Base-by-base conservation (phyloP, 305 asterid species). In the Plantago lanceolata region DNA sequence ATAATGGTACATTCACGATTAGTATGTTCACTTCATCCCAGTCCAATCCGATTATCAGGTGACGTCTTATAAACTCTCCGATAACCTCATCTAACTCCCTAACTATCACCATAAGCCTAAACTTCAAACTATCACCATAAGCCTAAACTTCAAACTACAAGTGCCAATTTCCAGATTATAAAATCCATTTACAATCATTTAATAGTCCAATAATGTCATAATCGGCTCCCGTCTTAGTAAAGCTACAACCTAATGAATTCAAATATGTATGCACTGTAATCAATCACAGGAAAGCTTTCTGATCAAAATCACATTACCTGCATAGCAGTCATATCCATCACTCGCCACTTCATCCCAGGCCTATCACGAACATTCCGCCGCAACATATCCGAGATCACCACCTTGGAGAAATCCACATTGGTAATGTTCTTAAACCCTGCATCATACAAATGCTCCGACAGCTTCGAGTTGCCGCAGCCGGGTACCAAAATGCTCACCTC, bases 301-400 rank as follows among this genome's bases (percentile, higher is more conserved):
- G 15, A 12, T 19, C 18, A 43, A 51, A 12, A 3, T 67, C 51
- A 37, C 0, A n/a, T n/a, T n/a, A 90, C 96, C 95, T 86, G 89
- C 96, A 89, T 79, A 53, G 70, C 53, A 37, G 96, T 86, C 87
- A 91, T 91, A 64, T 89, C 96, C 98, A 91, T 91, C 40, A 82
- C 84, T 54, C 95, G 84, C 96, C 98, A 86, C 73, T 81, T 87
- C 97, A 91, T 91, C 61, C 51, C 77, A 18, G 90, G 92, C 75
- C 98, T 77, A 4, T 62, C 57, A 70, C 95, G 68, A 68, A 88
- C 86, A 75, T 91, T 86, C 76, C 79, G 74, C 71, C 77, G 78
- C 77, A 89, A 57, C 98, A 92, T 92, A 72, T 81, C 82, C 60
- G 82, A 71, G 66, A 92, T 85, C 53, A 81, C 96, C 33, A 89